Evolutionary conservation across 2,329 filamentous ascomycete genomes (phyloP), one percentile per base, ranked within the genome.

Genomic region (Diaporthe sp.): DNA sequence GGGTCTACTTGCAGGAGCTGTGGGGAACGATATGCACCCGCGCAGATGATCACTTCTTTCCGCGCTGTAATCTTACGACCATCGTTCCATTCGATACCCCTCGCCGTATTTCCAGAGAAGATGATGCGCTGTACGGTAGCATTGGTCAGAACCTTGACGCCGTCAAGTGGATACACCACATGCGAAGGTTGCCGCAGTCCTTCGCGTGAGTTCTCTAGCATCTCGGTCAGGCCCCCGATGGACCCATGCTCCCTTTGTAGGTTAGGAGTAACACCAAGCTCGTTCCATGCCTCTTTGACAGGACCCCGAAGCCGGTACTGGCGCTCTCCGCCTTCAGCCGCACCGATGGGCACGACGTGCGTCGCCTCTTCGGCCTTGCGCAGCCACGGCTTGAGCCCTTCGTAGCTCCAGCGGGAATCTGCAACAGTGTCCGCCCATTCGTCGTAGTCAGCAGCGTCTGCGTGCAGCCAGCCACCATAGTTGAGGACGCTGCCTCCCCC

Each of bases 331-430:
- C 13, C 17, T 55, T 71, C 73, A 37, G 81, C 77, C 5, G 79
- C 79, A 5, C 77, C 79, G n/a, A 83, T 77, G 2, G 81, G 82
- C 19, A 78, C 79, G 28, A 85, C 78, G 2, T 80, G 71, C 10
- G 85, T 82, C 0, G 85, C 79, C 10, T 74, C 75, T 76, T 88
- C 86, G 0, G 82, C 78, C 75, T 85, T 87, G 51, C 81, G 80
- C 73, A 88, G 84, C 80, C 86, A 90, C 2, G 86, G 86, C 22
- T 86, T 81, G 42, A 89, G 83, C 13, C 83, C 83, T 5, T 87
- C 80, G 73, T 87, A 88, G 75, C 83, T 84, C 83, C 88, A 91
- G 3, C 82, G 80, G 1, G 83, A 65, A 72, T 90, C 87, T 0
- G 60, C 65, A 49, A 82, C 77, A 22, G 79, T 31, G 19, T 79